Evolutionary conservation across 1,139 yeast genomes (phyloP).

Genomic region (Yamadazyma friedrichii): DNA sequence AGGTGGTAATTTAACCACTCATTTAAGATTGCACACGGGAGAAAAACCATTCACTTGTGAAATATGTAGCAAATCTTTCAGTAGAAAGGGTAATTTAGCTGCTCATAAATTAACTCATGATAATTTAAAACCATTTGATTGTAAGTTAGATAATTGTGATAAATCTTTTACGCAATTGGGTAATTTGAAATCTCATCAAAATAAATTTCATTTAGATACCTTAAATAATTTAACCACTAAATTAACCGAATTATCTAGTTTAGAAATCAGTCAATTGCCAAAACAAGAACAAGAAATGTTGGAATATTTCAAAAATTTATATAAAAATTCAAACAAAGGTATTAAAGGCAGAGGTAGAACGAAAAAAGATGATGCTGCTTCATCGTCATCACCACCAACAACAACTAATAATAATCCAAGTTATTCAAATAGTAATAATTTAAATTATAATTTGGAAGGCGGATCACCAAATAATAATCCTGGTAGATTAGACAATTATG

Average conservation of each 20-base stretch:
- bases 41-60: slow-evolving; percentile 84
- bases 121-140: slow-evolving; percentile 73
- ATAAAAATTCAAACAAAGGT: slow-evolving; percentile 86
- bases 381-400: background rate
- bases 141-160: slow-evolving; percentile 78
- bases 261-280: slow-evolving; percentile 51
- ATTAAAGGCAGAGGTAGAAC: slow-evolving; percentile 82
- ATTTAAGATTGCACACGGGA: slow-evolving; percentile 85
- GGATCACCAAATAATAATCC: background rate
- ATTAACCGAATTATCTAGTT: slow-evolving; percentile 55
- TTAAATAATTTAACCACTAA: slow-evolving; percentile 62
- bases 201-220: slow-evolving; percentile 76
- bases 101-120: slow-evolving; percentile 84
- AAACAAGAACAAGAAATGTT: slow-evolving; percentile 65
- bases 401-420: background rate
- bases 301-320: slow-evolving; percentile 73
- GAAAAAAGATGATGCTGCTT: slow-evolving; percentile 1
- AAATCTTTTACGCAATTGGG: slow-evolving; percentile 91
- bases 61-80: slow-evolving; percentile 69
- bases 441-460: too few relatives aligned
- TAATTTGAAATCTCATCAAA: slow-evolving; percentile 90
- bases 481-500: slow-evolving; percentile 3
- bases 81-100: slow-evolving; percentile 86
- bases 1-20: slow-evolving; percentile 89
- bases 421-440: too few relatives aligned